Evolutionary conservation across 331 rosid species (phyloP).

Genomic region (Arachis monticola): DNA sequence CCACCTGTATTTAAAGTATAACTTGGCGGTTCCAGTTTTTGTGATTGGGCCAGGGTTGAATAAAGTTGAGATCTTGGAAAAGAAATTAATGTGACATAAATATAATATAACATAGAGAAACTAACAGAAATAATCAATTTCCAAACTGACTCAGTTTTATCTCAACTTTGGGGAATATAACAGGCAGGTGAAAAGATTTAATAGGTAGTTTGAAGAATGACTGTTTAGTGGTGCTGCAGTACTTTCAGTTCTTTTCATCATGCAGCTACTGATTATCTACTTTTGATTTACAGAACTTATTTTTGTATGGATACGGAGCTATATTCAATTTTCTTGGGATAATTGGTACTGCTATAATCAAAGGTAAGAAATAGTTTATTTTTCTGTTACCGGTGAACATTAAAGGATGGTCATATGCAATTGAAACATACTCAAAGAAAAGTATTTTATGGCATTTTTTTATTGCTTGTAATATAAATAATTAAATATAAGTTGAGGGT

Average conservation of each 20-base stretch:
- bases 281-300: constrained; percentile 75
- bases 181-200: constrained; percentile 21
- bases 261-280: constrained; percentile 31
- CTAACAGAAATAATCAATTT: constrained; percentile 28
- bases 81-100: constrained; percentile 21
- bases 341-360: constrained; percentile 66
- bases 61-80: constrained; percentile 27
- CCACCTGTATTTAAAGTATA: no score
- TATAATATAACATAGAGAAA: constrained; percentile 8
- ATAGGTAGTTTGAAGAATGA: constrained; percentile 25
- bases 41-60: constrained; percentile 13
- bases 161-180: constrained; percentile 7
- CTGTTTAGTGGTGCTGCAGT: constrained; percentile 30
- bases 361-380: constrained; percentile 57
- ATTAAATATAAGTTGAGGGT: not conserved
- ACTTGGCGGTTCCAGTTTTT: not conserved
- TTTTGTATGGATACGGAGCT: constrained; percentile 92
- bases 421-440: constrained; percentile 14
- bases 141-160: constrained; percentile 34
- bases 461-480: not conserved
- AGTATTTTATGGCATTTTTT: not conserved
- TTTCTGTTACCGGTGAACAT: constrained; percentile 15
- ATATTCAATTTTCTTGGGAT: constrained; percentile 94
- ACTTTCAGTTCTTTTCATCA: not conserved
- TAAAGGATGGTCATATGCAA: constrained; percentile 1